Conservation (phyloP, 805 yeast genomes). For the Teunomyces kruisii region DNA sequence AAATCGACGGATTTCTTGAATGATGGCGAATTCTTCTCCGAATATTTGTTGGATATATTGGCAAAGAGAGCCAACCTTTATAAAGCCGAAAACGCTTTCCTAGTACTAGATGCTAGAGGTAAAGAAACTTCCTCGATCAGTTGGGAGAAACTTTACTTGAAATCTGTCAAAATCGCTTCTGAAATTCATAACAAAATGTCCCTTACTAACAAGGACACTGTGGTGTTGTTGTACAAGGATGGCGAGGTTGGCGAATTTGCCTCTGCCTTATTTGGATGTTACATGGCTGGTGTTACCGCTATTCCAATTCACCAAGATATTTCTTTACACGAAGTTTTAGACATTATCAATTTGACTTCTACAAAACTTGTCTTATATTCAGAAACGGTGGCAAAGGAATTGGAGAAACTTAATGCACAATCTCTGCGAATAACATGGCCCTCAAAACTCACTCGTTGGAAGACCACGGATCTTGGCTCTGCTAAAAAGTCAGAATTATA, state of each 20-base stretch:
- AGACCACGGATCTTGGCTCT: slow-evolving; percentile 83
- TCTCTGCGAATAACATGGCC: slow-evolving; percentile 65
- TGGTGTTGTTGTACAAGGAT: slow-evolving; percentile 78
- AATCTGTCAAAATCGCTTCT: slow-evolving; percentile 86
- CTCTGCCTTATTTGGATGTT: slow-evolving; percentile 85
- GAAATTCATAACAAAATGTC: slow-evolving; percentile 72
- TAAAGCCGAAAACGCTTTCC: slow-evolving; percentile 64
- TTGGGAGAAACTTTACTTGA: slow-evolving; percentile 85
- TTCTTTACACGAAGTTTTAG: slow-evolving; percentile 65
- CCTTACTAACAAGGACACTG: slow-evolving; percentile 78
- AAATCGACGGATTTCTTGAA: slow-evolving; percentile 27
- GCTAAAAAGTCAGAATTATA: slow-evolving; percentile 38
- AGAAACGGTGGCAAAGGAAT: slow-evolving; percentile 70
- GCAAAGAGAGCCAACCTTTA: slow-evolving; percentile 69
- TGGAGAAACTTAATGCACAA: slow-evolving; percentile 58
- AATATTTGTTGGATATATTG: slow-evolving; percentile 68
- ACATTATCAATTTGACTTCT: slow-evolving; percentile 70
- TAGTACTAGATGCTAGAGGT: slow-evolving; percentile 73
- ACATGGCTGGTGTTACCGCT: slow-evolving; percentile 90
- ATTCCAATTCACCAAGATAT: slow-evolving; percentile 84
- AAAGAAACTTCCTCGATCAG: slow-evolving; percentile 73
- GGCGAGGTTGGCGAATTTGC: slow-evolving; percentile 83
- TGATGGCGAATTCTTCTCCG: slow-evolving; percentile 29
- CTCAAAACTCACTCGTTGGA: slow-evolving; percentile 69
- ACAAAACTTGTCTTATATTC: slow-evolving; percentile 79